Evolutionary conservation across 495 filamentous ascomycete species (phyloP).

Genomic region (Achaetomiella virescens): DNA sequence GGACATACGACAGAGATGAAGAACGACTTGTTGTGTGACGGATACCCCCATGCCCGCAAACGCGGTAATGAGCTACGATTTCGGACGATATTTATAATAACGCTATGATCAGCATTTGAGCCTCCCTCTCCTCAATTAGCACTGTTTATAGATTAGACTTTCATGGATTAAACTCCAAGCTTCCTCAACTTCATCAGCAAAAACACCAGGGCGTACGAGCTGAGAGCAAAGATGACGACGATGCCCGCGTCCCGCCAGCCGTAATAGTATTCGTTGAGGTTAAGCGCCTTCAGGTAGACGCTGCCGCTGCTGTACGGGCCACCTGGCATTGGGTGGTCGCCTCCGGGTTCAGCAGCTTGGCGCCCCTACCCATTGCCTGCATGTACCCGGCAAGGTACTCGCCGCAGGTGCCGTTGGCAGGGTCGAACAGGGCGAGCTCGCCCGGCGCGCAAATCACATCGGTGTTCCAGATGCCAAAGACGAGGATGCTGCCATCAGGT

Average conservation of each 20-base stretch:
- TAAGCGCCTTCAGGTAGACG: conserved; percentile 42
- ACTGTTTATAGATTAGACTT: too few species aligned
- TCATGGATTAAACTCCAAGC: too few species aligned
- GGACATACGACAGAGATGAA: too few species aligned
- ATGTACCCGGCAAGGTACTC: conserved; percentile 26
- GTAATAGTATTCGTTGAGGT: conserved; percentile 36
- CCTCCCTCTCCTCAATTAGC: too few species aligned
- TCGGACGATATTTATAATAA: too few species aligned
- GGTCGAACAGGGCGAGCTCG: conserved; percentile 25
- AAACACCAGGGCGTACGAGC: conserved; percentile 27
- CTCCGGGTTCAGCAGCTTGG: conserved; percentile 37
- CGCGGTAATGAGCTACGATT: too few species aligned
- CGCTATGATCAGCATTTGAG: too few species aligned
- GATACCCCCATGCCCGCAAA: too few species aligned
- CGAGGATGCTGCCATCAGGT: conserved; percentile 42
- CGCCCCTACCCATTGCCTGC: conserved; percentile 22
- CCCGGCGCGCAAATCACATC: conserved; percentile 8
- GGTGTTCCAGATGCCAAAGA: conserved; percentile 20
- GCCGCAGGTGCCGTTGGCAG: conserved; percentile 22
- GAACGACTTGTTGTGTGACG: too few species aligned
- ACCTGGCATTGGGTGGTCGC: conserved; percentile 49
- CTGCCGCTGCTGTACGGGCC: conserved; percentile 52
- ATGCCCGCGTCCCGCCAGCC: conserved; percentile 60
- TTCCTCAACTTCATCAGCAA: conserved; percentile 29
- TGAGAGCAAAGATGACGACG: conserved; percentile 29